Conservation (phyloP, 305 asterid genomes). For the Fraxinus baroniana region DNA sequence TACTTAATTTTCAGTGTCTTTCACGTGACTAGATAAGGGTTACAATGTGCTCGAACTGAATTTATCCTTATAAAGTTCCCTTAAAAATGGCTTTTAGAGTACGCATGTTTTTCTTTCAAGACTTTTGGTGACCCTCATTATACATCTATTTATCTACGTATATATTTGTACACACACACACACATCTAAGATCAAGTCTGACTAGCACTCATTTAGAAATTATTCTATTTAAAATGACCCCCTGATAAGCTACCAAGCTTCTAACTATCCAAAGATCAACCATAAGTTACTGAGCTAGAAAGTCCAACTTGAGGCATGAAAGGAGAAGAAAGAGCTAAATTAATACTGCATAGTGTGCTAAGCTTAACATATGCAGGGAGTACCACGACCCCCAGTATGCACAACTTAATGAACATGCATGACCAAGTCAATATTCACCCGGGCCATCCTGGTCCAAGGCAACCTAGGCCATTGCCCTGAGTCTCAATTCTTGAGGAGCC, state of each 20-base stretch:
- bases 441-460: too few species aligned
- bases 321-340: not conserved
- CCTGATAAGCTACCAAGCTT: not conserved
- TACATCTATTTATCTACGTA: not conserved
- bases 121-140: not conserved
- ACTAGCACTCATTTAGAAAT: not conserved
- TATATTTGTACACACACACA: too few species aligned
- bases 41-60: not conserved
- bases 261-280: not conserved
- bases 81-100: not conserved
- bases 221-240: not conserved
- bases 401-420: not conserved
- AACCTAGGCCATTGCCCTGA: too few species aligned
- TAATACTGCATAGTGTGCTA: not conserved
- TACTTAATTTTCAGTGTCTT: not conserved
- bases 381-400: not conserved
- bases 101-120: not conserved
- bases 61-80: not conserved
- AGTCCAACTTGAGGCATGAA: not conserved
- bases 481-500: too few species aligned
- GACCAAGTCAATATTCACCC: not conserved
- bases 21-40: not conserved
- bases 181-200: not conserved
- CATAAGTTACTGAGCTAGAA: not conserved
- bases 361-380: not conserved